phyloP scores from a whole-genome alignment of 345 rosid genomes.

The Eucalyptus regnans region DNA sequence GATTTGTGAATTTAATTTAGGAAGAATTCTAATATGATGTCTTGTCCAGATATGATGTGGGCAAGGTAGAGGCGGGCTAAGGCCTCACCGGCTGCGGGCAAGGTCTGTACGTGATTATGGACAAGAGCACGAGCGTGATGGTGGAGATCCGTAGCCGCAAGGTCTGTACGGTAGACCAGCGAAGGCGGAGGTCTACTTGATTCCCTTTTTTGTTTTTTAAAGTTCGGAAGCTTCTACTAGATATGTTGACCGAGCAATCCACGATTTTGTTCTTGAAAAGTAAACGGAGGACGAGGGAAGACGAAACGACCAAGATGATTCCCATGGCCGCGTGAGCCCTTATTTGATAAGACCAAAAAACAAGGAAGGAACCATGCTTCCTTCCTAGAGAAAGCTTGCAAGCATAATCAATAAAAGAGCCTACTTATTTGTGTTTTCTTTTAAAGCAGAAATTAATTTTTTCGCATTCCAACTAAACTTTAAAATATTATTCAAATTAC shows the following conservation, averaged over 20 bases:
- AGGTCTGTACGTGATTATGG: conserved; percentile 63
- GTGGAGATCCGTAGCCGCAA: conserved; percentile 86
- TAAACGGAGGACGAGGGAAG: neutral
- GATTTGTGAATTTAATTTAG: too few species aligned
- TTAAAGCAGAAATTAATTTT: neutral
- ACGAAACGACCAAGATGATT: neutral
- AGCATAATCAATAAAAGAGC: neutral
- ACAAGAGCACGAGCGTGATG: conserved; percentile 76
- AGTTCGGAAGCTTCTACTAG: neutral
- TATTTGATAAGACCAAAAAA: neutral
- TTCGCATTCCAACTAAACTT: neutral
- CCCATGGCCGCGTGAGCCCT: neutral
- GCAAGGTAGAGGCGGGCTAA: too few species aligned
- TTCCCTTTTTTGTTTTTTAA: too few species aligned
- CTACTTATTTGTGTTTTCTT: neutral
- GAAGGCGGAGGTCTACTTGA: conserved; percentile 42
- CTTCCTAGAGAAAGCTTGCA: neutral
- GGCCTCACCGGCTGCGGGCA: too few species aligned
- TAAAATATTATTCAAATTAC: neutral
- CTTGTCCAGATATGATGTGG: too few species aligned
- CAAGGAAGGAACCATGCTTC: neutral
- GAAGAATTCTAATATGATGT: too few species aligned
- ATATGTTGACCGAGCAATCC: neutral
- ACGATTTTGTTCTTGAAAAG: too few species aligned
- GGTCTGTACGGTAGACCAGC: conserved; percentile 72